Evolutionary conservation across 2,329 filamentous ascomycete species (phyloP), one percentile per base, ranked within the genome.

Genomic region (Stagonosporopsis cucurbitacearum): DNA sequence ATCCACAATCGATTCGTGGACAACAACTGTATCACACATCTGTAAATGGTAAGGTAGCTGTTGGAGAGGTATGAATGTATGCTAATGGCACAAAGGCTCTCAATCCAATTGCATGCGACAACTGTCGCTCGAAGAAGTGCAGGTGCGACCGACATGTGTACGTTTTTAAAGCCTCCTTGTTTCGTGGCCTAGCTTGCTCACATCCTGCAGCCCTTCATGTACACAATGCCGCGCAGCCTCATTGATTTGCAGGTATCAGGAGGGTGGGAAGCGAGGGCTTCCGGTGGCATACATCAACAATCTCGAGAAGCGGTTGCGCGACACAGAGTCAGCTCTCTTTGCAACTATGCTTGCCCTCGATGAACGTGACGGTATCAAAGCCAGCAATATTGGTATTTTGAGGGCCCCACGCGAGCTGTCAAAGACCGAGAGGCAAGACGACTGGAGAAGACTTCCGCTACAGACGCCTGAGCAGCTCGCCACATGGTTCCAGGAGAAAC

Each of bases 61-160:
- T 15, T 11, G 9, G 5, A 30, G 6, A 8, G 9, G 17, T 3
- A 15, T 5, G 0, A 2, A 15, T 17, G 15, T 25, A 15, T 22
- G 26, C 46, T 55, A 15, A 55, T 17, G 15, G 9, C 7, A n/a
- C 9, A 42, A 56, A 57, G 54, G 51, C 54, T 9, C 42, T 68
- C 1, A 67, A 70, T 39, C 48, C 64, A 1, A 69, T 70, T 25
- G 66, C 67, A 9, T 70, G 67, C 54, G 67, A 70, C 25, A 58
- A 59, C 19, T 70, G 67, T 50, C 64, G 67, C 20, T 54, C 65
- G 32, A 70, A 66, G 44, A 69, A 70, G 40, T 68, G 65, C 56
- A 69, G 62, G 60, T 70, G 67, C 40, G 67, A 70, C 43, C 63
- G 67, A 9, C 66, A 43, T 45, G 48, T 68, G 67, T 68, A 30